Conservation (phyloP, 805 yeast genomes). For the Limtongia smithiae region DNA sequence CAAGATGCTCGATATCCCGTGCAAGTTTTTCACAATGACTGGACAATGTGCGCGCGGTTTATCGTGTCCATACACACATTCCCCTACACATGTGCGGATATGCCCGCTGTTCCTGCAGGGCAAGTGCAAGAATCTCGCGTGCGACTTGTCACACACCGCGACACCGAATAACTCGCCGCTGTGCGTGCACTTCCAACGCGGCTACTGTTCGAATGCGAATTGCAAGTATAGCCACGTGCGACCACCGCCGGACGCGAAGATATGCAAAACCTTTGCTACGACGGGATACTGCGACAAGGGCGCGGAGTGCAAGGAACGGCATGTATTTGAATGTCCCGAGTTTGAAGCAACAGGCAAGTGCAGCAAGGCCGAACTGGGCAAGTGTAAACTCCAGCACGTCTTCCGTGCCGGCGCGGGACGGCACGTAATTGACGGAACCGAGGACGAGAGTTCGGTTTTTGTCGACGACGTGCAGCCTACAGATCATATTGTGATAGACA, state of each 20-base stretch:
- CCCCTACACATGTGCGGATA: constrained; percentile 48
- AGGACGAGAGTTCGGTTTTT: constrained; percentile 19
- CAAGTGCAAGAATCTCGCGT: constrained; percentile 46
- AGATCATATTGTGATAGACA: constrained; percentile 13
- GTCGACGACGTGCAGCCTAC: constrained; percentile 28
- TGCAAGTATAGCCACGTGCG: constrained; percentile 53
- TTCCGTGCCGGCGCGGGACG: constrained; percentile 34
- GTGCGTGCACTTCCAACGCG: constrained; percentile 51
- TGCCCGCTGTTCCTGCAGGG: constrained; percentile 52
- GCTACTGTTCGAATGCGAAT: constrained; percentile 46
- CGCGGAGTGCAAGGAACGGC: constrained; percentile 52
- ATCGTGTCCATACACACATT: constrained; percentile 54
- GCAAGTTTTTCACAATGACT: constrained; percentile 35
- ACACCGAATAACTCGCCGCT: constrained; percentile 58
- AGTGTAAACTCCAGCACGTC: constrained; percentile 55
- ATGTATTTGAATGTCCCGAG: constrained; percentile 67
- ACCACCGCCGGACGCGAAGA: constrained; percentile 43
- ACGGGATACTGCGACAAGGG: constrained; percentile 70
- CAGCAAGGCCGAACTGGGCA: constrained; percentile 42
- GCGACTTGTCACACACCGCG: constrained; percentile 56
- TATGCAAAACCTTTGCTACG: constrained; percentile 65
- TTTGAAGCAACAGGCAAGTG: constrained; percentile 60
- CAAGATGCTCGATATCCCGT: constrained; percentile 29
- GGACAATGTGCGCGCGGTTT: constrained; percentile 52
- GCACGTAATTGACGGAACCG: constrained; percentile 21